A percentile compares a stretch with the other conserved stretches of the same genome.
Conservation (phyloP, 2,329 filamentous ascomycete species). For the Epichloe bromicola region DNA sequence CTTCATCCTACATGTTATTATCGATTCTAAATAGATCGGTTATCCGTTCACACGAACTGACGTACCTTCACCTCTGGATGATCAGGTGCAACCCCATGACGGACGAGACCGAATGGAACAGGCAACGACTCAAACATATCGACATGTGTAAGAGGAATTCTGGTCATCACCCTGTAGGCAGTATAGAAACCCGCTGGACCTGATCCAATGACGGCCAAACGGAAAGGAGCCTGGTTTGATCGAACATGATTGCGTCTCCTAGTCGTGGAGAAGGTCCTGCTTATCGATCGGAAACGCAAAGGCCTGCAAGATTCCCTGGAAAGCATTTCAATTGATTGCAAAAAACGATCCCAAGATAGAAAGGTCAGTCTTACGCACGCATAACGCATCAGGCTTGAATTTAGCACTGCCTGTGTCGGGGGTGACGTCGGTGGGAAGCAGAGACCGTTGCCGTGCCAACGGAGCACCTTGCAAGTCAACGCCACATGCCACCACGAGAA, state of each 20-base stretch:
- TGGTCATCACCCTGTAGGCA: slow-evolving; percentile 70
- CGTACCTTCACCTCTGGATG: slow-evolving; percentile 93
- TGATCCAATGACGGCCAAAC: slow-evolving; percentile 81
- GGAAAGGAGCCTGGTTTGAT: slow-evolving; percentile 41
- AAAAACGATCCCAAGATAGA: not conserved
- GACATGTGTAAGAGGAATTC: slow-evolving; percentile 56
- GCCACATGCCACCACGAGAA: not conserved
- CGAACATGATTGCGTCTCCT: not conserved
- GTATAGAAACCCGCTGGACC: slow-evolving; percentile 96
- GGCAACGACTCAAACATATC: slow-evolving; percentile 97
- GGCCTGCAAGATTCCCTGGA: not conserved
- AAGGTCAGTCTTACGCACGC: not conserved
- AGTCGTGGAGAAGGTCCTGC: not conserved
- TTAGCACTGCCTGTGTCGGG: too few species aligned
- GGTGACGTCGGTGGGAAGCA: not conserved
- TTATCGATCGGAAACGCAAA: not conserved
- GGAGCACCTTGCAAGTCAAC: not conserved
- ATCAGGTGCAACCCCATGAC: slow-evolving; percentile 94
- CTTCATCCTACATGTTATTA: slow-evolving; percentile 28
- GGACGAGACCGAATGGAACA: slow-evolving; percentile 81
- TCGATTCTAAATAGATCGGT: not conserved
- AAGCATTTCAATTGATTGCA: not conserved
- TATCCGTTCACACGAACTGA: not conserved
- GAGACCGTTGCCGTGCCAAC: slow-evolving; percentile 16
- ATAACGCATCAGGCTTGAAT: too few species aligned